A percentile compares a stretch with the other conserved stretches of the same genome.
Evolutionary conservation across 306 rosid genomes (phyloP).

Genomic region (Cyclanthera cordifolia): DNA sequence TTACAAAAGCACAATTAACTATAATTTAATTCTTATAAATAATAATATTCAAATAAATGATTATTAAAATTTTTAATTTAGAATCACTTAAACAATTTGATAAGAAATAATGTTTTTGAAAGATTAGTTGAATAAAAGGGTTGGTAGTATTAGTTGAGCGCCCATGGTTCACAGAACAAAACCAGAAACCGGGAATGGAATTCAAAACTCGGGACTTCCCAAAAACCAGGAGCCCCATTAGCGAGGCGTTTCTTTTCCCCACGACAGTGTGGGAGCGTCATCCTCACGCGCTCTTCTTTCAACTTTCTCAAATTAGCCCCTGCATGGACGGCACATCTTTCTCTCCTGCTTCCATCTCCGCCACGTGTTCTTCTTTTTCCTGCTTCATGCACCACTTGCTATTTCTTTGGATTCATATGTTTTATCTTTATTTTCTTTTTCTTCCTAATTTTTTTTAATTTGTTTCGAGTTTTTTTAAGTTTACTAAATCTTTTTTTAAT

Average conservation of each 20-base stretch:
- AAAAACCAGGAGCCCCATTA: constrained; percentile 43
- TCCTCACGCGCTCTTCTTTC: constrained; percentile 15
- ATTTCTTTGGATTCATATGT: too few species aligned
- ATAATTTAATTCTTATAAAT: too few species aligned
- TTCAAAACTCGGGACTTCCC: constrained; percentile 28
- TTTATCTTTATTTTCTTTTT: too few species aligned
- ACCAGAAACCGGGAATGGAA: constrained; percentile 3
- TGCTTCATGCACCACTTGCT: not conserved
- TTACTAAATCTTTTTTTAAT: too few species aligned
- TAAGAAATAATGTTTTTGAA: too few species aligned
- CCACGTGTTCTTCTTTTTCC: constrained; percentile 8
- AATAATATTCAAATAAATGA: too few species aligned
- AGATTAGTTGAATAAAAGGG: constrained; percentile 4
- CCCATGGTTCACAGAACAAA: constrained; percentile 6
- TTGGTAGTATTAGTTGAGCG: not conserved
- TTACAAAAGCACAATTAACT: too few species aligned
- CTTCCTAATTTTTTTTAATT: too few species aligned
- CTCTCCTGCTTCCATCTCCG: not conserved
- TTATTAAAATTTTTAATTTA: too few species aligned
- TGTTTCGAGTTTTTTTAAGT: too few species aligned
- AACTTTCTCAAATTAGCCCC: not conserved
- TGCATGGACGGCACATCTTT: constrained; percentile 23
- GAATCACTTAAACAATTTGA: too few species aligned
- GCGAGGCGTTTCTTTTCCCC: constrained; percentile 22
- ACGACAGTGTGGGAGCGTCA: constrained; percentile 17